Conservation (phyloP, 2,329 filamentous ascomycete species). For the Venturia oleaginea region DNA sequence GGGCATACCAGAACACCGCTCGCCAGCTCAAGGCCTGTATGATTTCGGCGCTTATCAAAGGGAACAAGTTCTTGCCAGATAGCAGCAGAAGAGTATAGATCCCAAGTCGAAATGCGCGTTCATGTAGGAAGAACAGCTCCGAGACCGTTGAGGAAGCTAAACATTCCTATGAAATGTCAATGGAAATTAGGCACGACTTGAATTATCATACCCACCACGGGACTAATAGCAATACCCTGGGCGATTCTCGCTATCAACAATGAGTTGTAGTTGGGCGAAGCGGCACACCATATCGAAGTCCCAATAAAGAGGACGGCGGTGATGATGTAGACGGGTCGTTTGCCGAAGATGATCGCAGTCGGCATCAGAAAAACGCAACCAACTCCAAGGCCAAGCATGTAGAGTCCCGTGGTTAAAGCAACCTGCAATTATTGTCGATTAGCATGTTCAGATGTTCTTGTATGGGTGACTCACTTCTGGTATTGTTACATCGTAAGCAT, state of each 20-base stretch:
- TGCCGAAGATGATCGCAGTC: slow-evolving; percentile 5
- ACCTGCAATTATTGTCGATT: slow-evolving; percentile 39
- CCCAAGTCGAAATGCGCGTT: slow-evolving; percentile 5
- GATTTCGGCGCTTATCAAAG: neutral
- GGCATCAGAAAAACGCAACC: slow-evolving; percentile 9
- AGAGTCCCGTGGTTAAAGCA: slow-evolving; percentile 79
- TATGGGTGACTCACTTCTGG: slow-evolving; percentile 29
- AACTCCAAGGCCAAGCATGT: slow-evolving; percentile 56
- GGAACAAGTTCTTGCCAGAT: slow-evolving; percentile 1
- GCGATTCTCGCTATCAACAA: slow-evolving; percentile 75
- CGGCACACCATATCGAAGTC: slow-evolving; percentile 74
- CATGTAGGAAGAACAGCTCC: slow-evolving; percentile 11
- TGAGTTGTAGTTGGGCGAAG: slow-evolving; percentile 72
- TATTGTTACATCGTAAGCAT: slow-evolving; percentile 56
- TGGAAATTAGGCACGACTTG: neutral
- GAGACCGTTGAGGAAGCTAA: slow-evolving; percentile 68
- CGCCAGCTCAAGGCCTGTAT: slow-evolving; percentile 6
- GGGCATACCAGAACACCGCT: slow-evolving; percentile 30
- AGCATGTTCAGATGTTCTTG: neutral
- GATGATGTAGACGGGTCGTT: slow-evolving; percentile 9
- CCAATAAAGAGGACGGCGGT: slow-evolving; percentile 64
- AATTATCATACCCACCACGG: slow-evolving; percentile 57
- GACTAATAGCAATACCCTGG: slow-evolving; percentile 78
- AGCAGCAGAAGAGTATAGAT: slow-evolving; percentile 7
- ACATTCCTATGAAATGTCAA: slow-evolving; percentile 25